A percentile compares a stretch with the other conserved stretches of the same genome.
Evolutionary conservation across 495 filamentous ascomycete species (phyloP).

Genomic region (Letharia columbiana): DNA sequence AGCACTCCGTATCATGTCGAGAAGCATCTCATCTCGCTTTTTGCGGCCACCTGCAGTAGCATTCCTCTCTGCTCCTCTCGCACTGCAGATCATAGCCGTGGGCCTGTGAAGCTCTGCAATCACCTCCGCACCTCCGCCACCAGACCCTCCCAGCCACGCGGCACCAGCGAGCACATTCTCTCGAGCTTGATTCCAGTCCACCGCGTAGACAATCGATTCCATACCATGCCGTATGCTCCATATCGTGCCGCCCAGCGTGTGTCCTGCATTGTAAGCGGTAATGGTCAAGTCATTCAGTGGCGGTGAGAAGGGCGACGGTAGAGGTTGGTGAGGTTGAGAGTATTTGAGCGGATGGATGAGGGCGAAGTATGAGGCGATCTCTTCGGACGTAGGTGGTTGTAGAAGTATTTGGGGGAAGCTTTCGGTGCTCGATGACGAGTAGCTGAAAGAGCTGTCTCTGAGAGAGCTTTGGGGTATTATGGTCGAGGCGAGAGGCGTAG

Average conservation of each 20-base stretch:
- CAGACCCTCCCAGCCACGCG: slow-evolving; percentile 80
- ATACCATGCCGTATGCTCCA: slow-evolving; percentile 98
- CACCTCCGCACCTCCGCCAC: slow-evolving; percentile 75
- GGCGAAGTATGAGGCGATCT: slow-evolving; percentile 86
- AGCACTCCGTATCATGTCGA: slow-evolving; percentile 70
- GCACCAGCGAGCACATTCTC: slow-evolving; percentile 92
- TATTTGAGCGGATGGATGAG: slow-evolving; percentile 94
- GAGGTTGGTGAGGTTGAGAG: slow-evolving; percentile 85
- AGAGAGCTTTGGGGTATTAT: slow-evolving; percentile 62
- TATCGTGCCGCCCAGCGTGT: slow-evolving; percentile 92
- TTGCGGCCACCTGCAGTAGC: slow-evolving; percentile 60
- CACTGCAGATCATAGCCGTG: slow-evolving; percentile 86
- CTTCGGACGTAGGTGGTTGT: slow-evolving; percentile 70
- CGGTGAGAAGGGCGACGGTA: slow-evolving; percentile 76
- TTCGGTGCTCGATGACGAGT: slow-evolving; percentile 24
- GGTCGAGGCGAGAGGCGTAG: slow-evolving; percentile 76
- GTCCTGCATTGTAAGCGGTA: slow-evolving; percentile 92
- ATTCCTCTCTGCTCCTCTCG: slow-evolving; percentile 65
- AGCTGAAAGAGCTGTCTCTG: slow-evolving; percentile 51
- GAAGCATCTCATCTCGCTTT: slow-evolving; percentile 74
- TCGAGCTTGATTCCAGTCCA: slow-evolving; percentile 92
- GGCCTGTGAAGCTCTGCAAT: slow-evolving; percentile 89
- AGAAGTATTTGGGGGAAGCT: slow-evolving; percentile 54
- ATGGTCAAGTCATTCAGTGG: slow-evolving; percentile 87
- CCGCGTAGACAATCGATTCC: slow-evolving; percentile 94